These are phyloP conservation scores for Ilex asprella DNA, from an alignment of 257 asterid genomes.

Conservation along the genomic window DNA sequence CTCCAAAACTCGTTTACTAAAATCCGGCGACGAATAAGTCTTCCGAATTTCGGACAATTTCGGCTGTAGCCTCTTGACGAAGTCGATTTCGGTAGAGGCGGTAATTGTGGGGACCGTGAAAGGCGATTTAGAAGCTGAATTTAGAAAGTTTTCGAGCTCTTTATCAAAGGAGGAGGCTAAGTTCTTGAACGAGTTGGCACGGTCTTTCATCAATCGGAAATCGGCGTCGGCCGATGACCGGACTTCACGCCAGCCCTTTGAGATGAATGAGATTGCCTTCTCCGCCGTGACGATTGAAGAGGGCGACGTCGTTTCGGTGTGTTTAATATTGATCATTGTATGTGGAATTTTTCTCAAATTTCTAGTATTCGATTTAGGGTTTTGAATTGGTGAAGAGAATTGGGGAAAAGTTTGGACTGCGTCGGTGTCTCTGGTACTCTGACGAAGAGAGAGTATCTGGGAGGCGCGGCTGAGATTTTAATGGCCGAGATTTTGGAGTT, in stretches of 20 bases:
- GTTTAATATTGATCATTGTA: constrained; percentile 40
- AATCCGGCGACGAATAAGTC: constrained; percentile 83
- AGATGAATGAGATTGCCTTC: constrained; percentile 84
- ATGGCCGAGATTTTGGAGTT: constrained; percentile 32
- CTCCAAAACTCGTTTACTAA: constrained; percentile 18
- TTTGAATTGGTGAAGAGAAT: constrained; percentile 10
- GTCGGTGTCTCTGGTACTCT: background rate
- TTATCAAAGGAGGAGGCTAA: constrained; percentile 46
- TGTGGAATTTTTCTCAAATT: no score
- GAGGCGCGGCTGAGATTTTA: constrained; percentile 10
- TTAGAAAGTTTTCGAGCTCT: constrained; percentile 81
- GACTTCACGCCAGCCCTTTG: constrained; percentile 97
- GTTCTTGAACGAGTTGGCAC: constrained; percentile 75
- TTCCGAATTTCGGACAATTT: constrained; percentile 69
- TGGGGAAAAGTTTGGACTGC: no score
- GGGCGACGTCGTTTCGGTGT: constrained; percentile 50
- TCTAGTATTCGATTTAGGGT: no score
- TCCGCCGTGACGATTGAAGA: constrained; percentile 66
- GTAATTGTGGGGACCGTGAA: constrained; percentile 65
- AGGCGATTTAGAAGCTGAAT: constrained; percentile 75
- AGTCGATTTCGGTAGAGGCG: constrained; percentile 78
- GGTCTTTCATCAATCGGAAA: constrained; percentile 68
- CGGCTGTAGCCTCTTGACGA: constrained; percentile 77
- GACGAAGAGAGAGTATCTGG: constrained; percentile 11
- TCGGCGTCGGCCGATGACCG: constrained; percentile 97